phyloP scores from a whole-genome alignment of 495 filamentous ascomycete genomes.

The Aspergillus nanangensis region DNA sequence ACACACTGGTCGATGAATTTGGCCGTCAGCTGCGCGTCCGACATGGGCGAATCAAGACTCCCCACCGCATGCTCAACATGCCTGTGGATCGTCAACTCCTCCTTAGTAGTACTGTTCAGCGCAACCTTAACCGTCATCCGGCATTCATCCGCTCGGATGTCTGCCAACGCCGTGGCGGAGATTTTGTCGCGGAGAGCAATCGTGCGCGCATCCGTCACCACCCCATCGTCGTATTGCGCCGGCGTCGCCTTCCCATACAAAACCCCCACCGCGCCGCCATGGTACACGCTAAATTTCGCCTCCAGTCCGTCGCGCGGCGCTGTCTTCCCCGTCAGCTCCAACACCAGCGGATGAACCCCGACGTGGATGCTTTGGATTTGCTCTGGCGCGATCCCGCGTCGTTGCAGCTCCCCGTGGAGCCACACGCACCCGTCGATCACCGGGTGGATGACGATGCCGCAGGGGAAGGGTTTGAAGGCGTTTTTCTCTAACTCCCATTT shows the following conservation, averaged over 20 bases:
- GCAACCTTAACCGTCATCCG: constrained; percentile 29
- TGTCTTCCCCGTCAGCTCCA: constrained; percentile 50
- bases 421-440: constrained; percentile 48
- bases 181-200: constrained; percentile 37
- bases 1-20: constrained; percentile 44
- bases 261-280: constrained; percentile 45
- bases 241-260: constrained; percentile 48
- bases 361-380: constrained; percentile 20
- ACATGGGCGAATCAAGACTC: constrained; percentile 44
- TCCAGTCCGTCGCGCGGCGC: constrained; percentile 45
- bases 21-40: constrained; percentile 32
- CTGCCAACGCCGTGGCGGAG: constrained; percentile 33
- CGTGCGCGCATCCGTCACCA: constrained; percentile 33
- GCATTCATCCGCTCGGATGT: constrained; percentile 29
- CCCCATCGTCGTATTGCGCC: constrained; percentile 41
- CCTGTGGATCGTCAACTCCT: constrained; percentile 28
- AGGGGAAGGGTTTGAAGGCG: constrained; percentile 53
- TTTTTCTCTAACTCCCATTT: constrained; percentile 50
- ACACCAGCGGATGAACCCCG: constrained; percentile 46
- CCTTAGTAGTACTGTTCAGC: constrained; percentile 15
- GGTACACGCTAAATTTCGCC: constrained; percentile 52
- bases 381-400: constrained; percentile 10
- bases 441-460: constrained; percentile 54
- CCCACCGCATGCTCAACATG: constrained; percentile 47
- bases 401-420: constrained; percentile 33